A percentile compares a stretch with the other conserved stretches of the same genome.
phyloP scores from a whole-genome alignment of 805 yeast species.

The Saccharomycopsis capsularis region DNA sequence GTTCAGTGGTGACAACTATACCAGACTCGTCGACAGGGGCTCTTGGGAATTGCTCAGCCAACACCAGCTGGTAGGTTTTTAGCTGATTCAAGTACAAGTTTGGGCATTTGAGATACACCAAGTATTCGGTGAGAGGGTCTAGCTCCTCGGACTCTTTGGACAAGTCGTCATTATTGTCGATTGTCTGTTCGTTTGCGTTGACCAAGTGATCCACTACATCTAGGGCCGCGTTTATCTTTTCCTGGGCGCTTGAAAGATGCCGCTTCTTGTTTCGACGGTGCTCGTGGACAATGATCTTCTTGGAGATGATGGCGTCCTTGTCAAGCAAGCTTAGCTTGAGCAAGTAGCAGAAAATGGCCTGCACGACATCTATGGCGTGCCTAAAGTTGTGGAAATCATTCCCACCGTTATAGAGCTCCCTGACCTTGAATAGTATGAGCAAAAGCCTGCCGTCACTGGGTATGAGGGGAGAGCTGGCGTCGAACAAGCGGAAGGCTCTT shows the following conservation, averaged over 20 bases:
- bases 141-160: constrained; percentile 18
- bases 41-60: constrained; percentile 11
- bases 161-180: constrained; percentile 23
- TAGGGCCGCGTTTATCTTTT: not conserved
- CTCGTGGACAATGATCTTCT: constrained; percentile 14
- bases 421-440: constrained; percentile 55
- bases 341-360: constrained; percentile 71
- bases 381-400: constrained; percentile 93
- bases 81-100: constrained; percentile 15
- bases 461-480: constrained; percentile 22
- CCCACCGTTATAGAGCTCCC: constrained; percentile 75
- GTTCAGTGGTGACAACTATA: not conserved
- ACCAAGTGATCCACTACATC: not conserved
- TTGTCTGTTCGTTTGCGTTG: constrained; percentile 16
- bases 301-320: constrained; percentile 13
- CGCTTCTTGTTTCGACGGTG: not conserved
- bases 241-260: not conserved
- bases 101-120: constrained; percentile 13
- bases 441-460: constrained; percentile 42
- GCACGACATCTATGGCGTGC: constrained; percentile 93
- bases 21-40: not conserved
- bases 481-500: constrained; percentile 32
- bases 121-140: constrained; percentile 19
- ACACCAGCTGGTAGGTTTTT: constrained; percentile 10
- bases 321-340: constrained; percentile 26